Conservation (phyloP, 768 basidiomycete species). For the Myochromella boudieri region DNA sequence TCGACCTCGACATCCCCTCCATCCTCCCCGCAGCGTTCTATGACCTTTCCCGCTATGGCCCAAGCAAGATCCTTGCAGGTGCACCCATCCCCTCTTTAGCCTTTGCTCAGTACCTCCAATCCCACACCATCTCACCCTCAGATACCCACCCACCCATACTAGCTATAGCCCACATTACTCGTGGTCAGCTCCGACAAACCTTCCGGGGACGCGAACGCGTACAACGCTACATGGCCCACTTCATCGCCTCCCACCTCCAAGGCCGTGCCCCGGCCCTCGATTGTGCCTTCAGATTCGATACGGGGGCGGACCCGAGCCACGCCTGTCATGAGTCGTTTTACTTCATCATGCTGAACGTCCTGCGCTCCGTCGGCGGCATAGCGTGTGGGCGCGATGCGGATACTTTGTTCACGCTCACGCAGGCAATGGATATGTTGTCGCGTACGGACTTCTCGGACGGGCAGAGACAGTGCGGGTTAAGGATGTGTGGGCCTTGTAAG, state of each 20-base stretch:
- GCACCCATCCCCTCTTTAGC: conserved; percentile 33
- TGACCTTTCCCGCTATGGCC: conserved; percentile 71
- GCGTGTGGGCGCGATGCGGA: conserved; percentile 74
- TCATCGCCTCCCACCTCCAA: conserved; percentile 57
- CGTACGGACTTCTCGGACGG: conserved; percentile 73
- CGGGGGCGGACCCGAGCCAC: conserved; percentile 31
- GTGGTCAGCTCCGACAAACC: conserved; percentile 32
- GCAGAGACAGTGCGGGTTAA: conserved; percentile 48
- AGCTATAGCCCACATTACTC: too few relatives aligned
- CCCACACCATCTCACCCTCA: conserved; percentile 13
- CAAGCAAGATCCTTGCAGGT: conserved; percentile 65
- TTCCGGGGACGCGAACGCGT: conserved; percentile 65
- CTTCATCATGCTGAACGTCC: conserved; percentile 71
- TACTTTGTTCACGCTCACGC: conserved; percentile 65
- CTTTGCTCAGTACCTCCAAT: conserved; percentile 23
- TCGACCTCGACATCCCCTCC: conserved; percentile 56
- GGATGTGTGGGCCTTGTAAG: conserved; percentile 53
- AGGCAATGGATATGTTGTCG: conserved; percentile 70
- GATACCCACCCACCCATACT: conserved; percentile 39
- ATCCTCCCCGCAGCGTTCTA: conserved; percentile 74
- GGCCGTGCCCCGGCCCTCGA: conserved; percentile 44
- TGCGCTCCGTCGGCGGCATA: conserved; percentile 71
- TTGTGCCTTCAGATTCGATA: conserved; percentile 42
- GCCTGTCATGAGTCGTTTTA: conserved; percentile 70
- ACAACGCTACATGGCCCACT: conserved; percentile 61